Evolutionary conservation across 1,139 yeast species (phyloP), one percentile per base, ranked within the genome.

Genomic region (Arxiozyma bovina): DNA sequence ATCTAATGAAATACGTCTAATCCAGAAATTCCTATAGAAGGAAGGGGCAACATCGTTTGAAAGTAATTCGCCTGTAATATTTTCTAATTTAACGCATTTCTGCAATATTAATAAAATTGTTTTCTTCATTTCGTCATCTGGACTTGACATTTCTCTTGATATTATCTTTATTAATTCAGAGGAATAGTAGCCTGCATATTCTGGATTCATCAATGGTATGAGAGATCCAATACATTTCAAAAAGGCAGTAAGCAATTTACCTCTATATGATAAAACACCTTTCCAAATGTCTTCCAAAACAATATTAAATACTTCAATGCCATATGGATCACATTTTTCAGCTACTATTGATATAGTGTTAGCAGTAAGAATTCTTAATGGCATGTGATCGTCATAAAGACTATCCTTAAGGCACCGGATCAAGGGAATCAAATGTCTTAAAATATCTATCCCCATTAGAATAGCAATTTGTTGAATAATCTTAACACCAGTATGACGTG

Each of bases 81-180:
- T 78, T 18, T 80, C 81, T 1, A 83, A 73, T 1, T 73, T 68
- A 30, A 82, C 70, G 61, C 86, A 80, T 59, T 81, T 83, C 57
- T 80, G 83, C 18, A 83, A 71, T 9, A 82, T 84, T 42, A 73
- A 73, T 53, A 93, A 70, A 4, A 91, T 85, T 0, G 93, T 80
- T 58, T 80, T 80, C 63, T 82, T 82, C 94, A 93, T 87, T 54
- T 91, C 97, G 59, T 88, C 96, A 64, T 90, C 96, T 0, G 95
- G 91, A 0, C 96, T 80, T 44, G 75, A 70, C 63, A 89, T 87
- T 67, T 91, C 96, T 54, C 94, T 75, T 2, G 82, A 68, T 15
- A 90, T 73, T 21, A 89, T 77, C 25, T 73, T 73, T 75, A 89
- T 79, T 3, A 90, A 77, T 63, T 88, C 96, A 48, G 78, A 77